Conservation (phyloP, 768 basidiomycete genomes). For the Mycena sanguinolenta region DNA sequence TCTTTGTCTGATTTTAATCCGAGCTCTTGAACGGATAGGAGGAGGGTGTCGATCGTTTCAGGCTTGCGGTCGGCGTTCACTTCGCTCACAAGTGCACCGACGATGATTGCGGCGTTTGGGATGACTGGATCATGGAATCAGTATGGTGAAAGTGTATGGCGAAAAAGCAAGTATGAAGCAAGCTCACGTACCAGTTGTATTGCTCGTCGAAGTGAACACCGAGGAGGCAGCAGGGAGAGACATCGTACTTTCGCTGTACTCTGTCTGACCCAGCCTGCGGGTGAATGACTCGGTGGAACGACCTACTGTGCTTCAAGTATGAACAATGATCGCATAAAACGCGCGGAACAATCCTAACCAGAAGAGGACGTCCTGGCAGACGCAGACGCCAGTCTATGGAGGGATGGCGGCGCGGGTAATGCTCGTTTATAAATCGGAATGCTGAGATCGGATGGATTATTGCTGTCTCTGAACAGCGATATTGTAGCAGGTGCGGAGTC, state of each 20-base stretch:
- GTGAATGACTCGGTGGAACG: not conserved
- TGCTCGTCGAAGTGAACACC: conserved; percentile 18
- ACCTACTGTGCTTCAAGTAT: too few relatives aligned
- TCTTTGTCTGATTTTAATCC: conserved; percentile 41
- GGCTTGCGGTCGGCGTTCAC: conserved; percentile 39
- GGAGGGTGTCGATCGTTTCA: conserved; percentile 40
- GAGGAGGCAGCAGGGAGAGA: conserved; percentile 1
- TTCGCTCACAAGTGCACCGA: conserved; percentile 42
- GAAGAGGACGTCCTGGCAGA: conserved; percentile 34
- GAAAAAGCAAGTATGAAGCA: not conserved
- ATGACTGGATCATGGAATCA: conserved; percentile 3
- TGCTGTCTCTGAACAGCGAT: conserved; percentile 15
- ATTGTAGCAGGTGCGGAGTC: conserved; percentile 19
- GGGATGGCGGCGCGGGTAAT: too few relatives aligned
- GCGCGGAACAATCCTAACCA: not conserved
- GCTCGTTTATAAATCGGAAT: too few relatives aligned
- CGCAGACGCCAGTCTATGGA: too few relatives aligned
- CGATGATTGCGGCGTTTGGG: conserved; percentile 41
- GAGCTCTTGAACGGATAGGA: conserved; percentile 39
- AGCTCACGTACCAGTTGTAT: conserved; percentile 22
- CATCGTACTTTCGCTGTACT: conserved; percentile 9
- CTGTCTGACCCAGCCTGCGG: not conserved
- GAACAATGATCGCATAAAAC: too few relatives aligned
- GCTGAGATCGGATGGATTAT: too few relatives aligned
- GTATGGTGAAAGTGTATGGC: too few relatives aligned